phyloP scores from a whole-genome alignment of 768 basidiomycete genomes.

The Trametes cingulata region DNA sequence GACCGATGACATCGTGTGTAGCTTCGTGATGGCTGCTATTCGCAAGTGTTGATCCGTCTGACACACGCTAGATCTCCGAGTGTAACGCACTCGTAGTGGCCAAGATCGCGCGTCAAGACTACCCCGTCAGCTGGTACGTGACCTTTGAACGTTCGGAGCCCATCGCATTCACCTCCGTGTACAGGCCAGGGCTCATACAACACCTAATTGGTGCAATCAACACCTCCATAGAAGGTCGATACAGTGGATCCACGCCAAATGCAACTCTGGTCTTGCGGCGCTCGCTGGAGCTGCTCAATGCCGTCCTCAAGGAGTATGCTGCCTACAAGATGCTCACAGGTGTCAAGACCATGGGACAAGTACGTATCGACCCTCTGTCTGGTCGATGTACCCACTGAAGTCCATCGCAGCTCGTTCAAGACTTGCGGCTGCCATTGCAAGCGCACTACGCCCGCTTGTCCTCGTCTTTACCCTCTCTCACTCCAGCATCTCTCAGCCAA shows the following conservation, averaged over 20 bases:
- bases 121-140: constrained; percentile 66
- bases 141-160: neutral
- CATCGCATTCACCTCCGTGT: neutral
- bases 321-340: constrained; percentile 70
- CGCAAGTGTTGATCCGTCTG: constrained; percentile 7
- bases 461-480: constrained; percentile 38
- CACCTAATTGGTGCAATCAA: constrained; percentile 59
- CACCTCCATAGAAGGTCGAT: constrained; percentile 50
- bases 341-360: constrained; percentile 64
- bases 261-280: constrained; percentile 57
- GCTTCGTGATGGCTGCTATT: neutral
- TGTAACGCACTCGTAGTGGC: constrained; percentile 74
- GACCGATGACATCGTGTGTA: constrained; percentile 67
- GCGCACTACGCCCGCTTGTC: constrained; percentile 62
- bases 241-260: constrained; percentile 34
- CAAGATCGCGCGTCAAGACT: constrained; percentile 80
- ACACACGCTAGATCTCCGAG: constrained; percentile 63
- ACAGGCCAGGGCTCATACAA: constrained; percentile 61
- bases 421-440: constrained; percentile 56
- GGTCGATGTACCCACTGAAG: constrained; percentile 3
- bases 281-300: constrained; percentile 62
- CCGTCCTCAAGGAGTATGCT: constrained; percentile 68
- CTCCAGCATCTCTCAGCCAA: constrained; percentile 36
- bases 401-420: constrained; percentile 49
- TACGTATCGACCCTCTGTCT: constrained; percentile 31